Percentiles rank a stretch among this genome's conserved stretches.
Evolutionary conservation across 208 protist species (phyloP).

Genomic region (Spongospora subterranea): DNA sequence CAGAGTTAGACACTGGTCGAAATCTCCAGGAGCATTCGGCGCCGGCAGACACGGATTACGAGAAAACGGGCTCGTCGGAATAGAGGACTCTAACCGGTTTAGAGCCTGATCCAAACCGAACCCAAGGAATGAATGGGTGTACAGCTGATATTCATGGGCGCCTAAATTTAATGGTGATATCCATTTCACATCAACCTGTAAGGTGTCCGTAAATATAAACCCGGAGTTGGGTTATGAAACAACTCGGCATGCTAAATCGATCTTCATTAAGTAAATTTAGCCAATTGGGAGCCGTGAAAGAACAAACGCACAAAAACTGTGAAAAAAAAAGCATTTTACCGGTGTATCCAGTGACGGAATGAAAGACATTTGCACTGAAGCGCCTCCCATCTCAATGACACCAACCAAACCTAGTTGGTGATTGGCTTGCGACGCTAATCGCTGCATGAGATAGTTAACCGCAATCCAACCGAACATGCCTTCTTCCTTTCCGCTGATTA

Average conservation of each 20-base stretch:
- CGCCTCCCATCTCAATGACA: constrained; percentile 52
- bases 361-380: constrained; percentile 31
- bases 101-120: constrained; percentile 28
- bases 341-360: not conserved
- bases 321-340: not conserved
- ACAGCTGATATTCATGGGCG: not conserved
- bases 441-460: constrained; percentile 31
- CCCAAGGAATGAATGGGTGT: constrained; percentile 51
- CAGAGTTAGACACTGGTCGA: constrained; percentile 11
- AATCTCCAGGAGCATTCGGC: not conserved
- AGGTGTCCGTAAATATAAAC: not conserved
- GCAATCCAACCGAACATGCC: constrained; percentile 47
- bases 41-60: not conserved
- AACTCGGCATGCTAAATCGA: no score
- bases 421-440: not conserved
- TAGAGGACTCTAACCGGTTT: not conserved
- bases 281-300: no score
- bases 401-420: not conserved
- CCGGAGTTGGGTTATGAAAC: no score
- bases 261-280: no score
- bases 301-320: no score
- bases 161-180: not conserved
- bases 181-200: not conserved
- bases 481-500: not conserved
- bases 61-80: not conserved